Percentiles rank a stretch among this genome's conserved stretches.
These are phyloP conservation scores for Amesomyces nigricolor DNA, from an alignment of 2,329 filamentous ascomycete species.

Conservation along the genomic window DNA sequence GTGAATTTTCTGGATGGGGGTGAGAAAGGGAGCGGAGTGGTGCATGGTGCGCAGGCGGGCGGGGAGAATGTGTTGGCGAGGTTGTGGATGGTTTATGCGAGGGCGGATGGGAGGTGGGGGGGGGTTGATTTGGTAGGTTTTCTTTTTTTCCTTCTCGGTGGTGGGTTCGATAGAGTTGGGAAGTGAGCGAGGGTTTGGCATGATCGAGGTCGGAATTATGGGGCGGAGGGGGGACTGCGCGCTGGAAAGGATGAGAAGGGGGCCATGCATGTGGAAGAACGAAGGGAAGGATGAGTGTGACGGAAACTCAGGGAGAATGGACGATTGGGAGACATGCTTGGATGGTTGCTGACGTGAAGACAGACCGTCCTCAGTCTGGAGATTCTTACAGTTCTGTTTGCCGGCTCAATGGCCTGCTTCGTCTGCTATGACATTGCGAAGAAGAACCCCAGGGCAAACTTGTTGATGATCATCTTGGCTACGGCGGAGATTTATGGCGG, in stretches of 20 bases:
- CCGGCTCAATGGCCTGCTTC: constrained; percentile 53
- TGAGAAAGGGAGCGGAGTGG: constrained; percentile 33
- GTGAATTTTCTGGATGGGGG: constrained; percentile 47
- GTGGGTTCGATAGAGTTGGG: not conserved
- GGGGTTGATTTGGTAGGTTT: constrained; percentile 51
- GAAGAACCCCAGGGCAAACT: constrained; percentile 48
- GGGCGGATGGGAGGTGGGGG: constrained; percentile 59
- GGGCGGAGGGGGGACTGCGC: too few relatives aligned
- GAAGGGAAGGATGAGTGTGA: too few relatives aligned
- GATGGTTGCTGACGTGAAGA: constrained; percentile 9
- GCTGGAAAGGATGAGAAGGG: not conserved
- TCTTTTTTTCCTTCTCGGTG: constrained; percentile 1
- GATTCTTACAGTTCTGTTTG: constrained; percentile 58
- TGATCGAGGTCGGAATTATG: too few relatives aligned
- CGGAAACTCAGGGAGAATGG: too few relatives aligned
- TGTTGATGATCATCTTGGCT: constrained; percentile 60
- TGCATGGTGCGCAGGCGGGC: constrained; percentile 54
- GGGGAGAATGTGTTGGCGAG: constrained; percentile 50
- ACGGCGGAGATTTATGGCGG: constrained; percentile 63
- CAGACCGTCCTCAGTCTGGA: constrained; percentile 58
- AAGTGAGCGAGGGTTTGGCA: too few relatives aligned
- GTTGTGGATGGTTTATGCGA: constrained; percentile 65
- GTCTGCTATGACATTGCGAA: constrained; percentile 56
- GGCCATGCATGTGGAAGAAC: too few relatives aligned
- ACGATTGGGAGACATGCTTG: too few relatives aligned